A percentile compares a stretch with the other conserved stretches of the same genome.
These are phyloP conservation scores for Neoboletus magnificus DNA, from an alignment of 768 basidiomycete species.

Conservation along the genomic window DNA sequence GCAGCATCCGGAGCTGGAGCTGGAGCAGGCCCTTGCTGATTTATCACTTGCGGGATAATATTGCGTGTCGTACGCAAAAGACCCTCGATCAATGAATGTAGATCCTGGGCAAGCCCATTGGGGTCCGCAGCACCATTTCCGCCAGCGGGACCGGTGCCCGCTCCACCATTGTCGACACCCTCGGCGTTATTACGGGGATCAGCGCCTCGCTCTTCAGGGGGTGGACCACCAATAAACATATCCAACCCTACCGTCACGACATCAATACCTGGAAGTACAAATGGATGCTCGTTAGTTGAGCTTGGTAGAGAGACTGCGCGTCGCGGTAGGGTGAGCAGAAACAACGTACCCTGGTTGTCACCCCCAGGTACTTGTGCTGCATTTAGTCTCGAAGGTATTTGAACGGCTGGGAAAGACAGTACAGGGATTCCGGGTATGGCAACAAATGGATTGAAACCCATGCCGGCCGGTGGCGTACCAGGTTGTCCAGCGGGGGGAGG, in stretches of 20 bases:
- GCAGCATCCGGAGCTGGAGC: neutral
- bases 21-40: conserved; percentile 10
- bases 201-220: conserved; percentile 7
- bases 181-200: conserved; percentile 10
- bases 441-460: conserved; percentile 19
- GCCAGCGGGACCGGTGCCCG: conserved; percentile 9
- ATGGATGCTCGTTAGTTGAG: conserved; percentile 17
- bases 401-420: conserved; percentile 26
- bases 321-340: neutral
- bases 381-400: conserved; percentile 21
- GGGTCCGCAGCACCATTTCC: conserved; percentile 19
- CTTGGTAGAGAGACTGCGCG: conserved; percentile 14
- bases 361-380: conserved; percentile 9
- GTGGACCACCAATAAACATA: conserved; percentile 32
- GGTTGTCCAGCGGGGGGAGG: conserved; percentile 5
- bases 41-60: conserved; percentile 23
- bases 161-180: neutral
- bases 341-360: conserved; percentile 18
- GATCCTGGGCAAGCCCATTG: conserved; percentile 19
- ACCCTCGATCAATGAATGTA: conserved; percentile 26
- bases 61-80: conserved; percentile 25
- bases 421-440: conserved; percentile 25
- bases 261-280: conserved; percentile 16
- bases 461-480: neutral
- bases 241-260: conserved; percentile 41